Evolutionary conservation across 352 stramenopile species (phyloP).

Genomic region (Phytophthora sp.): DNA sequence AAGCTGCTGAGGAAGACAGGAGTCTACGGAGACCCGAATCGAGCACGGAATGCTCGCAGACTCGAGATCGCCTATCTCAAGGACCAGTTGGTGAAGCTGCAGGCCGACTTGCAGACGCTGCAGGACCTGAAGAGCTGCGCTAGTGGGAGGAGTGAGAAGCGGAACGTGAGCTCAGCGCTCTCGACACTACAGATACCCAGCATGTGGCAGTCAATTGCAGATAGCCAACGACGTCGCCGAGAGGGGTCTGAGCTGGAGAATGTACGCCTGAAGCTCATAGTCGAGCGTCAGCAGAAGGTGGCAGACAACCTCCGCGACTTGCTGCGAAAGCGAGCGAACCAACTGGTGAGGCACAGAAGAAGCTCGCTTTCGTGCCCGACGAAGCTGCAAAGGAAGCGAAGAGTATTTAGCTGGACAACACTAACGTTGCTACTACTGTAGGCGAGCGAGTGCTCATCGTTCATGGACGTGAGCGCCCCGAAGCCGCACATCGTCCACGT

Average conservation of each 20-base stretch:
- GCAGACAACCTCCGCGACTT: conserved; percentile 39
- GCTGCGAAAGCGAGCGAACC: conserved; percentile 30
- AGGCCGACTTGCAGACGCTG: conserved; percentile 29
- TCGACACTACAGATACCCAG: conserved; percentile 6
- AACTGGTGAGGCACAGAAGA: conserved; percentile 17
- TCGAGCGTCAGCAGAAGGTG: conserved; percentile 49
- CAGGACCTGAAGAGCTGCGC: conserved; percentile 1
- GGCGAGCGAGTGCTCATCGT: conserved; percentile 13
- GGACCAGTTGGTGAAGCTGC: conserved; percentile 35
- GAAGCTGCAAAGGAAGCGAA: too few species aligned
- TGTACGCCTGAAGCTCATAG: conserved; percentile 31
- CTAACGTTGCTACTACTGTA: background rate
- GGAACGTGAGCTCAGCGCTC: background rate
- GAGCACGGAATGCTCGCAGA: conserved; percentile 33
- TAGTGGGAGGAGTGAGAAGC: background rate
- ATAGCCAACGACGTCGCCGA: conserved; percentile 13
- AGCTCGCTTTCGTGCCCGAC: background rate
- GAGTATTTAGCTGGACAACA: too few species aligned
- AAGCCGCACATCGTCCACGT: conserved; percentile 12
- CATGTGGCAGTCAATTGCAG: conserved; percentile 31
- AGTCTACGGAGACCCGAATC: conserved; percentile 39
- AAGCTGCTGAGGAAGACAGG: conserved; percentile 22
- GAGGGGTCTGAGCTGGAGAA: conserved; percentile 37
- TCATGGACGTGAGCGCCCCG: conserved; percentile 7
- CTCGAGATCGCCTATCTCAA: conserved; percentile 48